Percentiles rank a stretch among this genome's conserved stretches.
Evolutionary conservation across 23 red algal species (phyloP).

Genomic region (Gracilaria gracilis): DNA sequence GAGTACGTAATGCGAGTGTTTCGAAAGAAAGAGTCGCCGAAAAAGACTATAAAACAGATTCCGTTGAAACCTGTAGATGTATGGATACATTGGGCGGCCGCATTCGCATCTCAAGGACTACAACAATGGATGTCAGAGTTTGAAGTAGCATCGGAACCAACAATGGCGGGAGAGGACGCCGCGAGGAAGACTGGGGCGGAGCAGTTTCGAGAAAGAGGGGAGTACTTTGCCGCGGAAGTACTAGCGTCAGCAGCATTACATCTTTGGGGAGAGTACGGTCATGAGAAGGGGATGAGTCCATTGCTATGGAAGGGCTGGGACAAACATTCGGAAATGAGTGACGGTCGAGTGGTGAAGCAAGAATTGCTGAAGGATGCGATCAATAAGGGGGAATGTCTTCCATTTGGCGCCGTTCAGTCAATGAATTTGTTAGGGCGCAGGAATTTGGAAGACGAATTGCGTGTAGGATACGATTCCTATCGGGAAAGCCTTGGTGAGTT

Average conservation of each 20-base stretch:
- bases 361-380: not conserved
- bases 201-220: not conserved
- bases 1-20: not conserved
- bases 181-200: not conserved
- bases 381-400: not conserved
- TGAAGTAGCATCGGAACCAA: not conserved
- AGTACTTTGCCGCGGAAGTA: not conserved
- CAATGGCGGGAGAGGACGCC: not conserved
- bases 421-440: not conserved
- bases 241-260: not conserved
- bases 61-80: not conserved
- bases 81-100: constrained; percentile 9
- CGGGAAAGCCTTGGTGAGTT: not conserved
- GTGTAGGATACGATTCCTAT: constrained; percentile 1
- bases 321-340: not conserved
- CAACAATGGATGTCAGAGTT: constrained; percentile 27
- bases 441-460: not conserved
- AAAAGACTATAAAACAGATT: not conserved
- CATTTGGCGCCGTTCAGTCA: not conserved
- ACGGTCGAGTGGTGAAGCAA: not conserved
- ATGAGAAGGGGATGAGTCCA: not conserved
- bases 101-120: constrained; percentile 8
- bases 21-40: not conserved
- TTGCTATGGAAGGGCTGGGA: not conserved
- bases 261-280: not conserved